phyloP scores from a whole-genome alignment of 352 stramenopile genomes.

The Paralagenidium karlingii region DNA sequence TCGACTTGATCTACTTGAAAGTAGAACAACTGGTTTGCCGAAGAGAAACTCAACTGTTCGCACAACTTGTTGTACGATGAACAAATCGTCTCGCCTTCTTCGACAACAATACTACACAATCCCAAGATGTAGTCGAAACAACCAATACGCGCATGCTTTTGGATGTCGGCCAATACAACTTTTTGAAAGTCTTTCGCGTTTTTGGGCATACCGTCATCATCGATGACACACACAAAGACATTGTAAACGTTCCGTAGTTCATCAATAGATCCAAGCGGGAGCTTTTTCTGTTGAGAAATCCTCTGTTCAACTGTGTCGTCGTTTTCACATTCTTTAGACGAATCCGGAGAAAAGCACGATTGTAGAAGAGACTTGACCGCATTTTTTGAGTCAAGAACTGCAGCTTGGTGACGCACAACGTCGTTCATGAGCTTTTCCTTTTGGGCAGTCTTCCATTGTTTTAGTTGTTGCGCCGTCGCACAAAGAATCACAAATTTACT shows the following conservation, averaged over 20 bases:
- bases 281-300: too few relatives aligned
- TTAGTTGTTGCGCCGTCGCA: conserved; percentile 16
- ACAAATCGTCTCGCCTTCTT: conserved; percentile 13
- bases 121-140: conserved; percentile 22
- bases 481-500: conserved; percentile 66
- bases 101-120: conserved; percentile 26
- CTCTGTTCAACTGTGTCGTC: too few relatives aligned
- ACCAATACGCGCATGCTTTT: conserved; percentile 15
- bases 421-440: conserved; percentile 32
- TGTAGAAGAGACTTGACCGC: too few relatives aligned
- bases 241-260: too few relatives aligned
- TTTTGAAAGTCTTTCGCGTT: conserved; percentile 2
- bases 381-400: conserved; percentile 2
- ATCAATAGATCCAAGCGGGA: too few relatives aligned
- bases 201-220: conserved; percentile 17
- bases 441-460: conserved; percentile 33
- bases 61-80: conserved; percentile 25
- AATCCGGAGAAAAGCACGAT: too few relatives aligned
- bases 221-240: too few relatives aligned
- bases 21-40: conserved; percentile 20
- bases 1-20: conserved; percentile 35
- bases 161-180: conserved; percentile 14
- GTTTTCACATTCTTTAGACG: too few relatives aligned
- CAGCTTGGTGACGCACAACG: conserved; percentile 13
- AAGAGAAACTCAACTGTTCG: conserved; percentile 15